A percentile compares a stretch with the other conserved stretches of the same genome.
Conservation (phyloP, 2,329 filamentous ascomycete species). For the Venturia pyrina region DNA sequence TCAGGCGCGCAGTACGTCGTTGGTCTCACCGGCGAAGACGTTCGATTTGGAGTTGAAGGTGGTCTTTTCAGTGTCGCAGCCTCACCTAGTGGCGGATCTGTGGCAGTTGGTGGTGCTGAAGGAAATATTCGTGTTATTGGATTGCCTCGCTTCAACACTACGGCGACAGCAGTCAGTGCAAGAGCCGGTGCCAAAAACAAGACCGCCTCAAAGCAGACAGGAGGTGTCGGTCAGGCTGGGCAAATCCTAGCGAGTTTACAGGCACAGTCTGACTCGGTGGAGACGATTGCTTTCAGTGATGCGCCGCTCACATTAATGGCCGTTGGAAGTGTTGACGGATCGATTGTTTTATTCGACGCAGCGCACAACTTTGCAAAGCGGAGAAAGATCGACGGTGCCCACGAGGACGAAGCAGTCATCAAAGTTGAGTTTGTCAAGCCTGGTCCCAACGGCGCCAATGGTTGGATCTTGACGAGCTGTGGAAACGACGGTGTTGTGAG, state of each 20-base stretch:
- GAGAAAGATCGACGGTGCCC: constrained; percentile 68
- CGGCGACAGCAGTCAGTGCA: constrained; percentile 22
- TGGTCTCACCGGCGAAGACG: constrained; percentile 67
- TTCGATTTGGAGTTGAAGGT: constrained; percentile 84
- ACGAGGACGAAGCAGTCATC: constrained; percentile 67
- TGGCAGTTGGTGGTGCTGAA: constrained; percentile 78
- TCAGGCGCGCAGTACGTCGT: constrained; percentile 57
- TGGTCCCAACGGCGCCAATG: constrained; percentile 18
- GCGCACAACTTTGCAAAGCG: constrained; percentile 80
- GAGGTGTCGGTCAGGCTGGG: constrained; percentile 44
- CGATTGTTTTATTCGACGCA: constrained; percentile 78
- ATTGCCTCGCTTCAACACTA: constrained; percentile 52
- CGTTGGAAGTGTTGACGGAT: constrained; percentile 54
- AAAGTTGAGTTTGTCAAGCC: constrained; percentile 75
- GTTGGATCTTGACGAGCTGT: constrained; percentile 70
- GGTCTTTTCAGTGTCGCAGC: constrained; percentile 83
- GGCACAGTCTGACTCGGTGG: constrained; percentile 68
- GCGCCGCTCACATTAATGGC: constrained; percentile 51
- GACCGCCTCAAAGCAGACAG: constrained; percentile 39
- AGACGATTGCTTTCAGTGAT: constrained; percentile 60
- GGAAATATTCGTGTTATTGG: constrained; percentile 79
- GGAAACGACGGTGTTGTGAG: constrained; percentile 88
- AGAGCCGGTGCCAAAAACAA: constrained; percentile 32
- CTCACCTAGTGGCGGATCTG: constrained; percentile 66
- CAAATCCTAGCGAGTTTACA: constrained; percentile 76